phyloP scores from a whole-genome alignment of 2,329 filamentous ascomycete genomes.

The Passalora sequoiae region DNA sequence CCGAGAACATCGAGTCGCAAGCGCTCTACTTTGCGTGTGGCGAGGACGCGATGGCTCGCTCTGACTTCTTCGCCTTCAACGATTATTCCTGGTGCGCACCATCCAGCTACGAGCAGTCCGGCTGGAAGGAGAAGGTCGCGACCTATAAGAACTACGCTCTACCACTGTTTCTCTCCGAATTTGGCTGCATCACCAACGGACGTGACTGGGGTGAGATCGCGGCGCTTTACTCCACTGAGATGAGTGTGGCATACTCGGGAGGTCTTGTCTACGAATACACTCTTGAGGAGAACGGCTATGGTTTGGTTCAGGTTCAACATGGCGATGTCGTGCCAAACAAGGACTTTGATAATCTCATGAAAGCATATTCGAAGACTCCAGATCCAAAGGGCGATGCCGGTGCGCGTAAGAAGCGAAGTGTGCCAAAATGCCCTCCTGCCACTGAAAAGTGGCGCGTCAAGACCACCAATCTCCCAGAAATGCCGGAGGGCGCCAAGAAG shows the following conservation, averaged over 20 bases:
- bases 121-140: slow-evolving; percentile 82
- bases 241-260: slow-evolving; percentile 87
- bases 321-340: slow-evolving; percentile 51
- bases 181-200: slow-evolving; percentile 76
- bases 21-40: slow-evolving; percentile 92
- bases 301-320: slow-evolving; percentile 62
- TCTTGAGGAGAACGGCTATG: slow-evolving; percentile 70
- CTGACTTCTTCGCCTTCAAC: slow-evolving; percentile 85
- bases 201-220: slow-evolving; percentile 76
- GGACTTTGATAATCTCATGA: slow-evolving; percentile 59
- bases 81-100: slow-evolving; percentile 82
- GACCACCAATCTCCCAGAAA: slow-evolving; percentile 49
- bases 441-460: slow-evolving; percentile 53
- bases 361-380: slow-evolving; percentile 46
- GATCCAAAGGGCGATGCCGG: slow-evolving; percentile 55
- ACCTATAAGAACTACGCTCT: slow-evolving; percentile 81
- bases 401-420: slow-evolving; percentile 45
- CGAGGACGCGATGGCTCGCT: slow-evolving; percentile 65
- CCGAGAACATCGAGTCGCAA: slow-evolving; percentile 77
- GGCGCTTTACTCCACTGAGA: slow-evolving; percentile 72
- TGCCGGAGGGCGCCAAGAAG: slow-evolving; percentile 51
- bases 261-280: slow-evolving; percentile 95
- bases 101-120: slow-evolving; percentile 62
- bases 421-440: slow-evolving; percentile 52
- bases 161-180: slow-evolving; percentile 91